Evolutionary conservation across 140 eudicot species (phyloP), one percentile per base, ranked within the genome.

Genomic region (Erigeron philadelphicus): DNA sequence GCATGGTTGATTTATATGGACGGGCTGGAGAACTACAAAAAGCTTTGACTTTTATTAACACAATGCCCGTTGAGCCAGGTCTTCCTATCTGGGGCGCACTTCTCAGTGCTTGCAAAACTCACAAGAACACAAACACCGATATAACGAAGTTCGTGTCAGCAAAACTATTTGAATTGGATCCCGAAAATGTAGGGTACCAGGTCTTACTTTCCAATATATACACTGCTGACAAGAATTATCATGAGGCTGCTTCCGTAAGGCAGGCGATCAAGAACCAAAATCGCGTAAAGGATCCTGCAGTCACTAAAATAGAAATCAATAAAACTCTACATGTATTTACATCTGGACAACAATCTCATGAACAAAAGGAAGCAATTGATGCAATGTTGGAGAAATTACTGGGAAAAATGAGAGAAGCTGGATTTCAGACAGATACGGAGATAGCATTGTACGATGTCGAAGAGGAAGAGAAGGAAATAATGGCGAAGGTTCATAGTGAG

Each of bases 381-480:
- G 66, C 64, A 17, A 75, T 43, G 95, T 85, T 93, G 71, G 96
- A 89, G 72, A 80, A 76, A 23, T 62, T 89, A 49, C 89, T 87
- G 90, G 90, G 88, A 10, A 87, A 85, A 69, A 93, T 93, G 94
- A 83, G 66, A 80, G 93, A 86, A 68, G 90, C 84, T 46, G 98
- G 98, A 49, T 93, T 78, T 81, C 87, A 80, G 70, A 84, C 95
- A 2, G 95, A 93, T 67, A 87, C 97, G 17, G 74, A 72, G 19
- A 87, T 87, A 10, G 90, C 95, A 13, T 76, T 89, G 78, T 97
- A 93, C 71, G 98, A 93, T 78, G 97, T 93, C 18, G 97, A 93
- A 85, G 98, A 89, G 42, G 98, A 93, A 80, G 98, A 93, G 82
- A 93, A 93, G 84, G 98, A 93, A 76, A 66, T 87, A n/a, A 86